Evolutionary conservation across 345 rosid species (phyloP), one percentile per base, ranked within the genome.

Genomic region (Aquilaria yunnanensis): DNA sequence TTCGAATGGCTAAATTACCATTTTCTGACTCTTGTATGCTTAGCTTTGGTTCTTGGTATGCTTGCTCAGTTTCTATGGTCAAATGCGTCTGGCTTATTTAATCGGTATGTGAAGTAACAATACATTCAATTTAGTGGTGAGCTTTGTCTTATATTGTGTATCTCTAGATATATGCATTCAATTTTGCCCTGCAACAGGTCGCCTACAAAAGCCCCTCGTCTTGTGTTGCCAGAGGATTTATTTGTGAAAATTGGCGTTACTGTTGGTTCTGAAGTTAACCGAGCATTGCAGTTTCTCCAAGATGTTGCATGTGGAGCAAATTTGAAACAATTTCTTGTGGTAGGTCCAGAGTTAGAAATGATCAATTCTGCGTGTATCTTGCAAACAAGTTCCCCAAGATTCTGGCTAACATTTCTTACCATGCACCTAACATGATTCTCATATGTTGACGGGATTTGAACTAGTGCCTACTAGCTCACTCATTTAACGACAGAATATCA

Each of bases 1-100:
- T 87, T 92, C 64, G 98, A 92, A 75, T 92, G 96, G 95, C 90
- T 92, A 47, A 81, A 87, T 60, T 92, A 83, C 79, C 87, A 92
- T 79, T 81, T 92, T 37, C 74, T 92, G 43, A 82, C 91, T 69
- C 84, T 95, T 29, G 59, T 83, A 34, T 85, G 76, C 71, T 76
- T 84, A 60, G 84, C 69, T 51, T 58, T 95, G 73, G 78, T 79
- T 71, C 90, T 95, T 49, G 94, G 86, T 65, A 79, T 95, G 99
- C 73, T 89, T 62, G 87, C 69, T 2, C 99, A 91, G 59, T 95
- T 87, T 81, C 48, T 89, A 54, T 95, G 97, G 97, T 68, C 72
- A 56, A 91, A 91, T 67, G 87, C 83, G 66, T 80, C 92, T 23
- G 86, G 94, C 61, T 76, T 84, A 33, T 14, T 91, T 30, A 87